Percentiles rank a stretch among this genome's conserved stretches.
Conservation (phyloP, 2,329 filamentous ascomycete species). For the Tympanopsis confertula region DNA sequence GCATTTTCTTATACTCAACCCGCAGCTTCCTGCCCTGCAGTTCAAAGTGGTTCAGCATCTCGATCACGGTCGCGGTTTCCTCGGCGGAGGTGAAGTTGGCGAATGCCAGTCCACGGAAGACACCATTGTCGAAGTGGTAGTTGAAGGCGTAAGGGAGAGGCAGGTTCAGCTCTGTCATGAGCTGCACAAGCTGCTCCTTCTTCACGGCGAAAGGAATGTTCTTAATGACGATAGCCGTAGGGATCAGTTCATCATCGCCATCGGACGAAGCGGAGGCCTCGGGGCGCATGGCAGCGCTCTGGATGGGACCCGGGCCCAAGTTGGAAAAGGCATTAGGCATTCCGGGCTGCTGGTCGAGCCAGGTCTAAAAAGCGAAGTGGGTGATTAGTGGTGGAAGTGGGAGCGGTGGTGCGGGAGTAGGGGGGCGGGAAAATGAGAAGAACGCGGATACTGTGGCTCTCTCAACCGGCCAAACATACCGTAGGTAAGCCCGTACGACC, state of each 20-base stretch:
- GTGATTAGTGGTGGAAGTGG: no score
- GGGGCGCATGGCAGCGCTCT: conserved; percentile 26
- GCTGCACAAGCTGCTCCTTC: conserved; percentile 82
- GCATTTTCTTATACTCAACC: conserved; percentile 99
- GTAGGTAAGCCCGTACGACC: neutral
- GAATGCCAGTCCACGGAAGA: conserved; percentile 91
- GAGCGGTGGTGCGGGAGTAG: no score
- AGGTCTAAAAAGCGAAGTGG: conserved; percentile 12
- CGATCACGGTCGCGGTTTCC: conserved; percentile 85
- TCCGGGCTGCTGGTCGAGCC: conserved; percentile 17
- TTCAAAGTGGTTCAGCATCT: conserved; percentile 89
- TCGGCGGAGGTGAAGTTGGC: conserved; percentile 95
- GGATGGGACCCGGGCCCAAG: conserved; percentile 16
- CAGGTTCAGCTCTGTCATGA: conserved; percentile 90
- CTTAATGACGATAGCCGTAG: conserved; percentile 97
- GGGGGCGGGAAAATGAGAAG: no score
- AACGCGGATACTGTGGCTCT: no score
- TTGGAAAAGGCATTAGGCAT: conserved; percentile 23
- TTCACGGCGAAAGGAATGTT: conserved; percentile 98
- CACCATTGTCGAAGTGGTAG: conserved; percentile 97
- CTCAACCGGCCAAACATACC: neutral
- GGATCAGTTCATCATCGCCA: conserved; percentile 79
- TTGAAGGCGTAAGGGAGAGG: conserved; percentile 97
- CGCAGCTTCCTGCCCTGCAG: conserved; percentile 86
- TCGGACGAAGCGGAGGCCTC: conserved; percentile 28